Percentiles rank a stretch among this genome's conserved stretches.
Conservation (phyloP, 1,139 yeast species). For the Yarrowia galli region DNA sequence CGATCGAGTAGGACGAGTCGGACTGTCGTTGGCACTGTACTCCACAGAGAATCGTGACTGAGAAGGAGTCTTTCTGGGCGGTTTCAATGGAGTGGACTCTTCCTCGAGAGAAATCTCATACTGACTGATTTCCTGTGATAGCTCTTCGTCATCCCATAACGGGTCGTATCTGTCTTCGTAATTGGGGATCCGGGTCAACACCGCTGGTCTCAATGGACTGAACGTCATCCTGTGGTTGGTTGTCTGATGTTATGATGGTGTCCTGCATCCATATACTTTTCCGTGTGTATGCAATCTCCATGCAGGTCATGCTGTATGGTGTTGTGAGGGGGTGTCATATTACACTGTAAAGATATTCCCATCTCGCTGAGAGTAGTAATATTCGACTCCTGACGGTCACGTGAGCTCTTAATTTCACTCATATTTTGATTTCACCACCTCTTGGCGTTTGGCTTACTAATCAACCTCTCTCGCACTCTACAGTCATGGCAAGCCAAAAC, state of each 20-base stretch:
- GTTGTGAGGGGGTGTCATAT: too few relatives aligned
- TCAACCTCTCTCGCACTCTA: too few relatives aligned
- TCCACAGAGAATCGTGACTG: not conserved
- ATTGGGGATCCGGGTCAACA: not conserved
- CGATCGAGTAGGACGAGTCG: not conserved
- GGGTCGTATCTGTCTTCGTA: slow-evolving; percentile 27
- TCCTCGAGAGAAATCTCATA: slow-evolving; percentile 5
- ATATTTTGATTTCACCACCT: too few relatives aligned
- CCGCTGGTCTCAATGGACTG: slow-evolving; percentile 35
- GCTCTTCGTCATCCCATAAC: slow-evolving; percentile 19
- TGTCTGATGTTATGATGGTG: not conserved
- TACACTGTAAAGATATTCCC: too few relatives aligned
- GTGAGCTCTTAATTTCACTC: too few relatives aligned
- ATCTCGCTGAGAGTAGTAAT: too few relatives aligned
- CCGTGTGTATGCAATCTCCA: not conserved
- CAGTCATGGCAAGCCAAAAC: too few relatives aligned
- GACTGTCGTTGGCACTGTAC: not conserved
- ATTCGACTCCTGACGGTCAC: too few relatives aligned
- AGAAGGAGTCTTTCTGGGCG: slow-evolving; percentile 9
- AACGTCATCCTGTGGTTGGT: slow-evolving; percentile 15
- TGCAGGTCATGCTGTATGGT: not conserved
- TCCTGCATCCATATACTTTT: not conserved
- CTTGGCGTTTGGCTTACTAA: too few relatives aligned
- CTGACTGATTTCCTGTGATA: slow-evolving; percentile 20
- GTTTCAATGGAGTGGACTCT: slow-evolving; percentile 5